Conservation (phyloP, 129 eudicot species). For the Artemisia tridentata region DNA sequence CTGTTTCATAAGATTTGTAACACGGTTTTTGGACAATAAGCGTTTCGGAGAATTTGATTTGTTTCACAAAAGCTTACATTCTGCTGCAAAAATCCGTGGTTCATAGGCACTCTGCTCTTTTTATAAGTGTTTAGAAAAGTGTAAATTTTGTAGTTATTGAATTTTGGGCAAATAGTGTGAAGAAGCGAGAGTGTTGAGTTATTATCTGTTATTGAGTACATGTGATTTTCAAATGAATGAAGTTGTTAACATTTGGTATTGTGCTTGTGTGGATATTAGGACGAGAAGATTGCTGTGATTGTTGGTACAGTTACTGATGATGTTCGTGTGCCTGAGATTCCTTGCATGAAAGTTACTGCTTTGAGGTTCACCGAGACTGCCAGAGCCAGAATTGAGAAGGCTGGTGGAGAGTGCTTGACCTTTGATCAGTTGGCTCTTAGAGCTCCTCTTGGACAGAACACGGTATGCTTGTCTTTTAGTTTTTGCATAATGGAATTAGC, state of each 20-base stretch:
- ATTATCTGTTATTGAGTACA: too few species aligned
- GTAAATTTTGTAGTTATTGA: too few species aligned
- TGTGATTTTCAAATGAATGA: too few species aligned
- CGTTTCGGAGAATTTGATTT: too few species aligned
- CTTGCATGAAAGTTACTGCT: conserved; percentile 67
- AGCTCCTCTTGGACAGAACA: conserved; percentile 95
- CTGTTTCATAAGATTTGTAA: too few species aligned
- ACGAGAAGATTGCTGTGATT: conserved; percentile 75
- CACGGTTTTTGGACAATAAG: too few species aligned
- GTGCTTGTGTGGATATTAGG: conserved; percentile 30
- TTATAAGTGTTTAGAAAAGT: too few species aligned
- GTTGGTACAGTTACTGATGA: conserved; percentile 83
- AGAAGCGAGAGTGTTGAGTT: too few species aligned
- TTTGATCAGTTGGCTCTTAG: conserved; percentile 88
- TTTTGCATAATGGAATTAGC: not conserved
- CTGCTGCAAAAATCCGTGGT: too few species aligned
- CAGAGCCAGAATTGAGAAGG: conserved; percentile 87
- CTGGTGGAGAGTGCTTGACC: conserved; percentile 85
- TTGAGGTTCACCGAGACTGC: conserved; percentile 83
- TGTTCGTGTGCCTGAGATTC: conserved; percentile 56
- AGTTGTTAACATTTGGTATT: not conserved
- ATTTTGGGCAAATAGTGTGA: too few species aligned
- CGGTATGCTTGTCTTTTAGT: conserved; percentile 36
- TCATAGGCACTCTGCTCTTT: too few species aligned
- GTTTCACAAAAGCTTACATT: too few species aligned